phyloP scores from a whole-genome alignment of 805 yeast species.

The Kluyveromyces wickerhamii region DNA sequence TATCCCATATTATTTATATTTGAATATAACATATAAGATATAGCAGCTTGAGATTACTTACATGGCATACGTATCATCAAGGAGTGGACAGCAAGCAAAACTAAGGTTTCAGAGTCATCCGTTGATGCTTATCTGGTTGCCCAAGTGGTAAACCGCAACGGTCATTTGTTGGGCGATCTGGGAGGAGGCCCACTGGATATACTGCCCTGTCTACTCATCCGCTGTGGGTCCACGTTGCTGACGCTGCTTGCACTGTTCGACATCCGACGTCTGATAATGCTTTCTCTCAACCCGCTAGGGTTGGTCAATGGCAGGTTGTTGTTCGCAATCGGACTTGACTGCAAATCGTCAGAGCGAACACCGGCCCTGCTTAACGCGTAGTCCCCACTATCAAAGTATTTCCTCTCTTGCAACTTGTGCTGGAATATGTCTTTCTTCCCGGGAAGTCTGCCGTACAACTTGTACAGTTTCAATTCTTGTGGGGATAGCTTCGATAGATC shows the following conservation, averaged over 20 bases:
- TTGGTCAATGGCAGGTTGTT: constrained; percentile 30
- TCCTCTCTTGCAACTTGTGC: constrained; percentile 75
- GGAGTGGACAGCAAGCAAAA: too few species aligned
- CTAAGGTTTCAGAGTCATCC: too few species aligned
- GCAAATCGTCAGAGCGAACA: constrained; percentile 25
- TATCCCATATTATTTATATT: too few species aligned
- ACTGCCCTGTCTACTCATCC: constrained; percentile 26
- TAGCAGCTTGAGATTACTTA: too few species aligned
- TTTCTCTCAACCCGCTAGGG: constrained; percentile 30
- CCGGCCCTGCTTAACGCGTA: constrained; percentile 80
- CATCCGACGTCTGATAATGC: constrained; percentile 29
- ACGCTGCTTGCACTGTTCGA: constrained; percentile 26
- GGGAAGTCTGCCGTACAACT: constrained; percentile 81
- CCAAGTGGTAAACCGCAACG: not conserved
- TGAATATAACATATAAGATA: too few species aligned
- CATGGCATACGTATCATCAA: too few species aligned
- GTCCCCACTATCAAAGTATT: constrained; percentile 91
- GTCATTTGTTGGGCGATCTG: constrained; percentile 26
- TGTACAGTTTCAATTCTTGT: constrained; percentile 71
- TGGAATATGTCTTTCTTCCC: constrained; percentile 68
- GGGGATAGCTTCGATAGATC: constrained; percentile 58
- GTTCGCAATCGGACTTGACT: constrained; percentile 16
- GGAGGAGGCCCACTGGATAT: constrained; percentile 32
- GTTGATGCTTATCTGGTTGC: too few species aligned
- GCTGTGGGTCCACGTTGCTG: constrained; percentile 6